Base-by-base conservation (phyloP, 768 basidiomycete species). In the Mycena chlorophos region DNA sequence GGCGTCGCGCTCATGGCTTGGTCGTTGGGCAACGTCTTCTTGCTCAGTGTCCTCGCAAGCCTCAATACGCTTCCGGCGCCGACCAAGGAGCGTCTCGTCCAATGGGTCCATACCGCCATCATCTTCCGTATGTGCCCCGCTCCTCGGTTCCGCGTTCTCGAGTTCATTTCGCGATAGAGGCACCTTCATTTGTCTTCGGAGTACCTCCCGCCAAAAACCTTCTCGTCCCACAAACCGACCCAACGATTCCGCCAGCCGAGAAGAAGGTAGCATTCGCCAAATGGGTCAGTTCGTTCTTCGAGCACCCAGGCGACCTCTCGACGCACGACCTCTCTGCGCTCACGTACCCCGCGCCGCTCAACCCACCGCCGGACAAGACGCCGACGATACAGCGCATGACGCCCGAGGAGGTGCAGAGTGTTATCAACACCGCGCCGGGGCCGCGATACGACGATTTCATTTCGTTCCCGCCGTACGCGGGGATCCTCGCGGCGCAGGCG, bases 1-100 rank as follows among this genome's bases (percentile, higher is more conserved):
- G 66, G 57, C 14, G 55, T 71, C 2, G 56, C 61, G 16, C 49
- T 72, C 5, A 52, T 56, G 2, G 69, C 63, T 16, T 74, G 71
- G 71, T 72, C 72, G 3, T 39, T 71, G 49, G 73, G 71, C 0
- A 60, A 49, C 5, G 37, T 59, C 0, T 71, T 71, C 46, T 26
- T 69, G 10, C 49, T 65, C 38, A 50, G 65, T 4, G 49, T 65
- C 20, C 54, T 69, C 3, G 61, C 63, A 0, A 56, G 60, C 6
- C 61, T 72, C 40, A 57, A 52, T 3, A 52, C 37, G 4, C 51
- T 70, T 6, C 61, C 65, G 10, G 37, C 38, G 6, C 57, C 53
- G 17, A 52, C 58, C 8, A 54, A 60, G 23, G 49, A 51, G n/a
- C 53, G 63, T 4, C 56, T 73, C 3, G 50, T 53, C 31, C 47